These are phyloP conservation scores for Sextonia rubra DNA, from an alignment of 164 flowering plant species.

Conservation along the genomic window DNA sequence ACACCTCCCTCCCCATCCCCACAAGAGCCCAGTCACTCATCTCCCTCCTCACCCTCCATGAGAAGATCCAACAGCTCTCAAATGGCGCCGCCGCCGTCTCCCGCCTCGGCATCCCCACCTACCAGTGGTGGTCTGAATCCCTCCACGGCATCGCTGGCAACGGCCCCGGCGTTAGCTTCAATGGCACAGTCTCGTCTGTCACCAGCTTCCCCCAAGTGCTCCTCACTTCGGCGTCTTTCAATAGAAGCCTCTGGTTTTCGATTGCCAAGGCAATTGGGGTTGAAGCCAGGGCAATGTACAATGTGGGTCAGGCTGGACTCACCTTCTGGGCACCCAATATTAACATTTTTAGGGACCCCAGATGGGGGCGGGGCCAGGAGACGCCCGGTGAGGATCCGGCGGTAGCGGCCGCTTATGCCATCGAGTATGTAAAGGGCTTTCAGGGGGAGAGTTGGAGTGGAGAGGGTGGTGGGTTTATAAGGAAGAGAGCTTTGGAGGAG, in stretches of 20 bases:
- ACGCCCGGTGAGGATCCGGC: slow-evolving; percentile 50
- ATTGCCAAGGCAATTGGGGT: slow-evolving; percentile 33
- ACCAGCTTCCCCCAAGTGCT: slow-evolving; percentile 47
- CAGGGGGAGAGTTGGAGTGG: slow-evolving; percentile 29
- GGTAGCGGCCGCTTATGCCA: slow-evolving; percentile 27
- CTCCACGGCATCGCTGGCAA: slow-evolving; percentile 39
- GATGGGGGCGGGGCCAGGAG: slow-evolving; percentile 55
- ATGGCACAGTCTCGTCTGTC: slow-evolving; percentile 26
- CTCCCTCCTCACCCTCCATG: slow-evolving; percentile 31
- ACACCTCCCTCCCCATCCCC: slow-evolving; percentile 22
- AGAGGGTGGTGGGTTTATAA: not conserved
- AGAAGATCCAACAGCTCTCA: slow-evolving; percentile 37
- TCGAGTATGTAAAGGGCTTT: slow-evolving; percentile 36
- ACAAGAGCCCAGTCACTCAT: slow-evolving; percentile 29
- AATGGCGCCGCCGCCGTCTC: slow-evolving; percentile 25
- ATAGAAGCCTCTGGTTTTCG: slow-evolving; percentile 30
- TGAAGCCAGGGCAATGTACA: slow-evolving; percentile 46
- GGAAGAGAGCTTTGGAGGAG: slow-evolving; percentile 35
- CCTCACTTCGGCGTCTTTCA: slow-evolving; percentile 38
- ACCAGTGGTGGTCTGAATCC: slow-evolving; percentile 54
- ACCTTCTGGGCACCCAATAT: slow-evolving; percentile 56
- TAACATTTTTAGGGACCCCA: slow-evolving; percentile 45
- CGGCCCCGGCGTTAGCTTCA: slow-evolving; percentile 35
- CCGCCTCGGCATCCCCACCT: slow-evolving; percentile 35
- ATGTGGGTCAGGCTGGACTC: slow-evolving; percentile 41